Conservation (phyloP, 225 moss, liverwort and hornwort genomes). For the Thuidium tamariscinum region DNA sequence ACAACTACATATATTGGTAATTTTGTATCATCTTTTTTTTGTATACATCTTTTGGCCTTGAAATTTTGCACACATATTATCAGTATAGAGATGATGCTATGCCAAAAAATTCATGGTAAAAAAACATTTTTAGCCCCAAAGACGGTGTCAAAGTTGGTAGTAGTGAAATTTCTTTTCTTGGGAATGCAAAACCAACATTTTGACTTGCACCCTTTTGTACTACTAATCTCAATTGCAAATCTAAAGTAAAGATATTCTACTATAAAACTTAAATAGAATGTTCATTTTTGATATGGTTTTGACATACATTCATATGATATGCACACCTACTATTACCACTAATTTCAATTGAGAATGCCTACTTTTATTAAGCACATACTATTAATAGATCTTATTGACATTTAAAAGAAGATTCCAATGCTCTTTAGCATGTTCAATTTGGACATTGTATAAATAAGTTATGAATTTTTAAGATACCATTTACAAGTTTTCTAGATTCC, state of each 20-base stretch:
- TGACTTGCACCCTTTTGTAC: too few relatives aligned
- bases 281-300: neutral
- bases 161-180: too few relatives aligned
- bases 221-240: neutral
- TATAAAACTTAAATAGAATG: neutral
- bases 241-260: neutral
- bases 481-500: rapidly evolving
- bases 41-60: too few relatives aligned
- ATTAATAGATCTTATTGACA: neutral
- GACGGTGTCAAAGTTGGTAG: too few relatives aligned
- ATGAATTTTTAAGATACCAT: neutral
- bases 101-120: too few relatives aligned
- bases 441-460: neutral
- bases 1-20: too few relatives aligned
- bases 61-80: too few relatives aligned
- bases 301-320: rapidly evolving
- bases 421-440: neutral
- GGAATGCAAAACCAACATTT: too few relatives aligned
- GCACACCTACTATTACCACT: neutral
- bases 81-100: too few relatives aligned
- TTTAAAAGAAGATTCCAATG: rapidly evolving
- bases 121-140: too few relatives aligned
- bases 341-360: too few relatives aligned
- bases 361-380: neutral
- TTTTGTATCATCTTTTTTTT: too few relatives aligned